These are phyloP conservation scores for Metarhizium humberi DNA, from an alignment of 2,329 filamentous ascomycete genomes.

Conservation along the genomic window DNA sequence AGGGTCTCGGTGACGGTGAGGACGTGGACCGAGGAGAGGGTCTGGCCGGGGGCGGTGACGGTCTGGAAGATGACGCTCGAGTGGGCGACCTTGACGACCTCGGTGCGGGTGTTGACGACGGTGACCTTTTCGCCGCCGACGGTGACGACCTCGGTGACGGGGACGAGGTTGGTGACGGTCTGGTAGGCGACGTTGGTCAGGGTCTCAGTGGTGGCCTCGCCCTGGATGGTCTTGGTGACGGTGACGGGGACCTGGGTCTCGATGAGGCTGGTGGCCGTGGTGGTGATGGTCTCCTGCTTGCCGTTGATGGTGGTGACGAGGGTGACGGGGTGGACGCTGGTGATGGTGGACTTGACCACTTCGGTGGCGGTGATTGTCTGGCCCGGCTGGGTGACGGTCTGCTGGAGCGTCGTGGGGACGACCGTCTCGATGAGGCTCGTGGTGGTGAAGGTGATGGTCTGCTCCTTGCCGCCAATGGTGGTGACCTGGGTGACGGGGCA, in stretches of 20 bases:
- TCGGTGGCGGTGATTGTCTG: slow-evolving; percentile 8
- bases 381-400: slow-evolving; percentile 8
- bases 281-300: slow-evolving; percentile 23
- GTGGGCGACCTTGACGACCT: slow-evolving; percentile 18
- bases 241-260: slow-evolving; percentile 20
- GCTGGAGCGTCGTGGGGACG: slow-evolving; percentile 23
- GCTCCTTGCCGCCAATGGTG: slow-evolving; percentile 29
- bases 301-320: slow-evolving; percentile 34
- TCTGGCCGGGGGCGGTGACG: slow-evolving; percentile 27
- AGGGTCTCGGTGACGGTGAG: slow-evolving; percentile 29
- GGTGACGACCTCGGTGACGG: slow-evolving; percentile 24
- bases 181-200: slow-evolving; percentile 20
- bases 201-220: slow-evolving; percentile 6
- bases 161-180: slow-evolving; percentile 27
- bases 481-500: slow-evolving; percentile 35
- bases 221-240: slow-evolving; percentile 18
- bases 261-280: slow-evolving; percentile 29
- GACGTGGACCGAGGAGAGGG: slow-evolving; percentile 22
- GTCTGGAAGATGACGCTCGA: slow-evolving; percentile 24
- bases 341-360: slow-evolving; percentile 29
- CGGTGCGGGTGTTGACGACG: slow-evolving; percentile 14
- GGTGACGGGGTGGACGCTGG: slow-evolving; percentile 27
- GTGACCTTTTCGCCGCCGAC: slow-evolving; percentile 20
- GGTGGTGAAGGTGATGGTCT: slow-evolving; percentile 28
- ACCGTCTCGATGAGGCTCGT: slow-evolving; percentile 26